These are phyloP conservation scores for Trypanosoma platydactyli DNA, from an alignment of 208 protist species.

Conservation along the genomic window DNA sequence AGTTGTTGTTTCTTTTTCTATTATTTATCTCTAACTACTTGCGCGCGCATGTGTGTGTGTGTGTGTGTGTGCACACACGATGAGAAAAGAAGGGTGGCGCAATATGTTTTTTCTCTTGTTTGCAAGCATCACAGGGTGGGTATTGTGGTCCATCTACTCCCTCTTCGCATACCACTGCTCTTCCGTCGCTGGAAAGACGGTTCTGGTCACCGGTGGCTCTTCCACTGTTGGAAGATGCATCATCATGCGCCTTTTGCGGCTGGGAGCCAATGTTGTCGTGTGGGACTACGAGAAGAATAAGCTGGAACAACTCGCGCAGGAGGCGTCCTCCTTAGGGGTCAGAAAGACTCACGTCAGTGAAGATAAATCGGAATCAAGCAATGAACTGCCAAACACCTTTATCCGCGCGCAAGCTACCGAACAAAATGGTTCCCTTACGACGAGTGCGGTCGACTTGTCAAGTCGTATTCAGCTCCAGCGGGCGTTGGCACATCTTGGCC, in stretches of 20 bases:
- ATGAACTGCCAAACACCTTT: too few species aligned
- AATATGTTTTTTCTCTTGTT: slow-evolving; percentile 66
- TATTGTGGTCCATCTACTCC: slow-evolving; percentile 48
- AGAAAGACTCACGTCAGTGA: too few species aligned
- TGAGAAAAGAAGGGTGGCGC: background rate
- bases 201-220: slow-evolving; percentile 65
- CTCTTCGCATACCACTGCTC: slow-evolving; percentile 41
- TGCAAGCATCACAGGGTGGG: slow-evolving; percentile 43
- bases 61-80: background rate
- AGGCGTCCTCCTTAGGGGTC: slow-evolving; percentile 9
- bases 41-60: slow-evolving; percentile 3
- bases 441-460: slow-evolving; percentile 37
- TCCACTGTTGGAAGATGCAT: slow-evolving; percentile 44
- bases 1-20: slow-evolving; percentile 9
- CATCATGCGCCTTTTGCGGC: slow-evolving; percentile 43
- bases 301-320: slow-evolving; percentile 47
- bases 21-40: too few species aligned
- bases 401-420: too few species aligned
- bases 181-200: slow-evolving; percentile 39
- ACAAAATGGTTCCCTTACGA: background rate
- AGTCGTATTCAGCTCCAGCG: slow-evolving; percentile 53
- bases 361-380: too few species aligned
- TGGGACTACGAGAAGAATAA: slow-evolving; percentile 59
- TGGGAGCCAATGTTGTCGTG: slow-evolving; percentile 48
- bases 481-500: slow-evolving; percentile 36